phyloP scores from a whole-genome alignment of 176 grass and related monocot species.

The Thinopyrum elongatum region DNA sequence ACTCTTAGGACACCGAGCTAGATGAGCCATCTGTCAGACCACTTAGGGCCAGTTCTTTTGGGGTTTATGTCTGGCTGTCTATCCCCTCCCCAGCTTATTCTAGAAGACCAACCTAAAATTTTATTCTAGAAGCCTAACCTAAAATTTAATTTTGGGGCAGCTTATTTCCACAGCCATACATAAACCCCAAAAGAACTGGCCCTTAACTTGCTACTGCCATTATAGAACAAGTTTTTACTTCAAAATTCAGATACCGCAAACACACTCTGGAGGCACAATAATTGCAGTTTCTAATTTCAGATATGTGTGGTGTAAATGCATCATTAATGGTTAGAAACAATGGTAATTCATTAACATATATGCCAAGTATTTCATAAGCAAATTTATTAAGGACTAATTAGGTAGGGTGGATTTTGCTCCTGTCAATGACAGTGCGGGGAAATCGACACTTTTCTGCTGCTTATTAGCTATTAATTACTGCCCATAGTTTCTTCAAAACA shows the following conservation, averaged over 20 bases:
- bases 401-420: neutral
- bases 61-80: too few relatives aligned
- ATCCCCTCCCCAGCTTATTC: too few relatives aligned
- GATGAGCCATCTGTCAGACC: neutral
- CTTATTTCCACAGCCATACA: too few relatives aligned
- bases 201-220: neutral
- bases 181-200: too few relatives aligned
- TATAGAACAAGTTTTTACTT: neutral
- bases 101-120: too few relatives aligned
- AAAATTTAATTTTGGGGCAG: too few relatives aligned
- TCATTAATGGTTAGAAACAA: neutral
- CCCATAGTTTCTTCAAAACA: neutral
- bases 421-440: neutral
- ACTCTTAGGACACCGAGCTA: conserved; percentile 9
- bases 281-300: neutral
- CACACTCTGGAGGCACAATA: neutral
- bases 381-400: neutral
- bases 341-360: neutral
- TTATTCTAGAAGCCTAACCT: too few relatives aligned
- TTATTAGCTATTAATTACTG: neutral
- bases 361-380: neutral
- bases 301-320: neutral
- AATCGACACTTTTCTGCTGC: neutral
- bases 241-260: neutral
- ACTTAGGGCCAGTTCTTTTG: neutral